Evolutionary conservation across 1,139 yeast species (phyloP), one percentile per base, ranked within the genome.

Genomic region (Magnusiomyces suaveolens): DNA sequence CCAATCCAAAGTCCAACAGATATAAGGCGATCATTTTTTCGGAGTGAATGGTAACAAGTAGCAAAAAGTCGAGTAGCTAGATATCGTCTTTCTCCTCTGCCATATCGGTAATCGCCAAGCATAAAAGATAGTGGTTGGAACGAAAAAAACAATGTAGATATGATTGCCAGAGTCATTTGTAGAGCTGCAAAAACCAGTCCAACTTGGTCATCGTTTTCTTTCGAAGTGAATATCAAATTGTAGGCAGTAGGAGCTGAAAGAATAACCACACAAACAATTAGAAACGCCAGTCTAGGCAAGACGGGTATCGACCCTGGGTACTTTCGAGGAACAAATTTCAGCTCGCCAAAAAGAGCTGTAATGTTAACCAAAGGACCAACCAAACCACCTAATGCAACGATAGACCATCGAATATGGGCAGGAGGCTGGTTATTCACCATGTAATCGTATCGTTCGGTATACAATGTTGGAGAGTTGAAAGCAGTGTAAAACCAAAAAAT

Each of bases 401-500:
- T 75, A 0, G 94, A 73, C 66, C 81, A 72, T 51, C 78, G 74
- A 0, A 82, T 77, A 61, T 84, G 94, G 2, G 74, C 64, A 0
- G 83, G 77, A 0, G 95, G 95, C 46, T 76, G 81, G 57, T 81
- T 82, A 61, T 86, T 78, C 52, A 80, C 64, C 39, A 77, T 65
- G 56, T 81, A 84, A 51, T 70, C 66, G 64, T 84, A 87, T 55
- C 80, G 69, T 51, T 71, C 72, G 0, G 95, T 87, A 67, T 86
- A 88, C 23, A 88, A 70, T 0, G 89, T 75, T 0, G 95, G 89
- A 0, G 95, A 78, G 66, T 87, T 87, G 66, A 83, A 83, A 46
- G 84, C 75, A 0, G 94, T 85, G 63, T 83, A 87, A 64, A 81
- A 86, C 96, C 96, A 87, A 68, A 83, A 88, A 55, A 84, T 75